These are phyloP conservation scores for Tarenaya hassleriana DNA, from an alignment of 345 rosid genomes.

Conservation along the genomic window DNA sequence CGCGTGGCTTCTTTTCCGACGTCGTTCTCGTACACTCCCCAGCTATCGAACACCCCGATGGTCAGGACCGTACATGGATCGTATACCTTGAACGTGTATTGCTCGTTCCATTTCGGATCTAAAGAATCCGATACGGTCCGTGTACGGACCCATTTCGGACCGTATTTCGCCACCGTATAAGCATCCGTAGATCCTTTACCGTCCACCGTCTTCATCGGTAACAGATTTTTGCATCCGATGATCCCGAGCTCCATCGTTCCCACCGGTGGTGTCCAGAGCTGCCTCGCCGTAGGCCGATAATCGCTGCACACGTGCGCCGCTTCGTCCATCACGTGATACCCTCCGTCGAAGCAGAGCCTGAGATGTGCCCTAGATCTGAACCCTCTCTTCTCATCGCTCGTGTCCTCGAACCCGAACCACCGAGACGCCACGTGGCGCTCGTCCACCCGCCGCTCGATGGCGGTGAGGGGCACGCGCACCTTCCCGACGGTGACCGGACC, in stretches of 20 bases:
- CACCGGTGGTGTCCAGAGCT: conserved; percentile 75
- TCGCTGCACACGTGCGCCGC: conserved; percentile 82
- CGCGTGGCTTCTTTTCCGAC: conserved; percentile 39
- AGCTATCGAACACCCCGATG: conserved; percentile 65
- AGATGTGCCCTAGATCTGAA: conserved; percentile 76
- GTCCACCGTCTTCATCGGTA: conserved; percentile 67
- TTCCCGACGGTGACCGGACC: conserved; percentile 45
- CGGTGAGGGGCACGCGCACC: conserved; percentile 37
- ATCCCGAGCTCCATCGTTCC: conserved; percentile 80
- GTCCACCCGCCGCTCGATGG: conserved; percentile 79
- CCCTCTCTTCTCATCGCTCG: conserved; percentile 38
- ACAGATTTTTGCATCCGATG: conserved; percentile 63
- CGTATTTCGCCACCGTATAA: conserved; percentile 82
- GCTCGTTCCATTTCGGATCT: conserved; percentile 92
- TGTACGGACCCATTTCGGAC: conserved; percentile 83
- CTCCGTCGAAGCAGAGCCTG: conserved; percentile 79
- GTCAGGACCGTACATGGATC: conserved; percentile 83
- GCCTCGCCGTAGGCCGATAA: conserved; percentile 85
- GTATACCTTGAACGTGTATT: conserved; percentile 81
- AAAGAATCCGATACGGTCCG: conserved; percentile 64
- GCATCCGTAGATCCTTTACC: conserved; percentile 70
- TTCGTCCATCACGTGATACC: conserved; percentile 96
- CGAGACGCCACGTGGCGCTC: conserved; percentile 61
- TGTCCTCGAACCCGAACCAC: conserved; percentile 61
- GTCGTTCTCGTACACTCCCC: conserved; percentile 41